Evolutionary conservation across 1,284 basidiomycete species (phyloP), one percentile per base, ranked within the genome.

Genomic region (Cutaneotrichosporon mucoides): DNA sequence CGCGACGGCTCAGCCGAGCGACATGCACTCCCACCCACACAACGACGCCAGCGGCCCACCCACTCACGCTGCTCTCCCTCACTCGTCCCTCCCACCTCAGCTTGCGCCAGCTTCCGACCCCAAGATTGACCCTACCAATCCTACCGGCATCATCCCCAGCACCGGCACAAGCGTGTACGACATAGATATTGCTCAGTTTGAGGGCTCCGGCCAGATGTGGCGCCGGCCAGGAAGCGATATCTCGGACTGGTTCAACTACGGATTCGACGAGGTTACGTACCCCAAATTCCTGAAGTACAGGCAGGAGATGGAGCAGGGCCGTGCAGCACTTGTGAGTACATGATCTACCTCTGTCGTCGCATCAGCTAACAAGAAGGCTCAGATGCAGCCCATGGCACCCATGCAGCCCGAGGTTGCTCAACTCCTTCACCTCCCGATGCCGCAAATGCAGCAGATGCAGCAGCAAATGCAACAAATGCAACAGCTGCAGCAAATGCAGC

Each of bases 231-330:
- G 96, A 13, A 88, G 91, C 6, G 92, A 98, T 79, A 82, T 98
- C 58, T 90, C 89, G 68, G 95, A 98, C 79, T 99, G 92, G 88
- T 99, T 99, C 81, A 99, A 99, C 79, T 99, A 97, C 70, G 96
- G 96, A 0, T 99, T 99, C 73, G 95, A 99, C 76, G 96, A 99
- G 78, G 84, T 92, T 11, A 89, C 88, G 15, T 99, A 93, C 91
- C 89, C 90, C 67, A 86, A 88, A 48, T 99, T 94, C 76, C 89
- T 90, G 69, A 87, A 89, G 73, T 86, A 90, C 68, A 84, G 93
- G 70, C 82, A 88, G 44, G 88, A 90, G 60, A 81, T 95, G 66
- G 88, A 90, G 6, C 84, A 84, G 55, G 86, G 78, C 0, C 61
- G 75, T 3, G 65, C 73, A 33, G 71, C 71, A 9, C 67, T 79